phyloP scores from a whole-genome alignment of 108 stramenopile species.

The Stephanodiscus triporus region DNA sequence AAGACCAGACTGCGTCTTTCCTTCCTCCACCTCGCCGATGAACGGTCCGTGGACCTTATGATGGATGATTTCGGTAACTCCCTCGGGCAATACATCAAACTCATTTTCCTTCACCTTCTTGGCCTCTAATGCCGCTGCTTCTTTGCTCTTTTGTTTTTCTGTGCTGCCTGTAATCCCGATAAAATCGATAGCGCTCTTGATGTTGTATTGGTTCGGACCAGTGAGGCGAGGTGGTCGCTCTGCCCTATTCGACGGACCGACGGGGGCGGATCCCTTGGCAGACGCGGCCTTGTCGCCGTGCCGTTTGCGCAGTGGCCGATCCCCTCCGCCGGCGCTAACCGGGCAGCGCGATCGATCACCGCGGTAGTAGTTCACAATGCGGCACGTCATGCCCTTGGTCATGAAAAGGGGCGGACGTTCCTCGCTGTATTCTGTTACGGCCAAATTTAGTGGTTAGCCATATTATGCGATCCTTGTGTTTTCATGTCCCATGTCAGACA shows the following conservation, averaged over 20 bases:
- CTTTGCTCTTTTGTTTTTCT: conserved; percentile 53
- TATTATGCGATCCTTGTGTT: too few relatives aligned
- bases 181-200: conserved; percentile 69
- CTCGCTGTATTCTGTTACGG: conserved; percentile 63
- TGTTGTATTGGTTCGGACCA: conserved; percentile 59
- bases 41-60: conserved; percentile 87
- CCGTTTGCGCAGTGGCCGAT: conserved; percentile 76
- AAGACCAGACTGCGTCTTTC: conserved; percentile 75
- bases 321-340: conserved; percentile 87
- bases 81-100: conserved; percentile 79
- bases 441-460: too few relatives aligned
- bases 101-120: conserved; percentile 54
- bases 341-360: conserved; percentile 86
- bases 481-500: too few relatives aligned
- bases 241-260: conserved; percentile 47
- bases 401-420: conserved; percentile 84
- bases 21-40: conserved; percentile 87
- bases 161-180: conserved; percentile 70
- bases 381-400: conserved; percentile 83
- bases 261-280: conserved; percentile 16
- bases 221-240: conserved; percentile 66
- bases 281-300: conserved; percentile 59
- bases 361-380: conserved; percentile 89
- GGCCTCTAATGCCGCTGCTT: conserved; percentile 49
- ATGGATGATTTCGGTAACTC: conserved; percentile 86